Evolutionary conservation across 768 basidiomycete species (phyloP), one percentile per base, ranked within the genome.

Genomic region (Kwoniella mangroviensis): DNA sequence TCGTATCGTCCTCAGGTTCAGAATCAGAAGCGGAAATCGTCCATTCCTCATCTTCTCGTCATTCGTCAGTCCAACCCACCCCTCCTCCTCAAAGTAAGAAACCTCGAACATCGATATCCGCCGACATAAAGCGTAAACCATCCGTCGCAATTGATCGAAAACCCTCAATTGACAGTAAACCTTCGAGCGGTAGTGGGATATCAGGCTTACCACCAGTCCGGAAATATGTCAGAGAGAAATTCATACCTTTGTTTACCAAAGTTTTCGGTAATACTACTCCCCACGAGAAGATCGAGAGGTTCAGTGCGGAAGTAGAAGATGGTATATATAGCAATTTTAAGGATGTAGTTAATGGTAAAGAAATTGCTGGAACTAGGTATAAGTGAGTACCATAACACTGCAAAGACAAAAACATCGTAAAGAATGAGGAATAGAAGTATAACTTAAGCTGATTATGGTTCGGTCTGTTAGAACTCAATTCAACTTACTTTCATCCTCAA

Each of bases 301-400:
- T 77, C 56, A 78, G 74, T 13, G 67, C 51, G 2, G 74, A 78
- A 56, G 63, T 83, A 4, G 82, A 83, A 60, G 58, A 65, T 3
- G 73, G 66, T 4, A 53, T 83, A n/a, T 83, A 68, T 60, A 62
- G 49, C 4, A 68, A 66, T n/a, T 79, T 78, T 65, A 80, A 79
- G 61, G 79, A 83, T 55, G 63, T 69, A 15, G 67, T 65, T 12
- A 68, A 56, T 28, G 82, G 79, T 5, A 83, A 83, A 62, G 74
- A 74, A 12, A 67, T 64, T 24, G 71, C 77, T 7, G 79, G 76
- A 17, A 69, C 54, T 3, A 68, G 72, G 49, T 83, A 83, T 69
- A 83, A 81, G 82, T 80, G 73, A 75, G 81, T 76, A 2, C 15
- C 41, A 22, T 22, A 21, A 56, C 26, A 2, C 28, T 17, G 3